These are phyloP conservation scores for Cryptococcus maquisensis DNA, from an alignment of 1,284 basidiomycete genomes.

Conservation along the genomic window DNA sequence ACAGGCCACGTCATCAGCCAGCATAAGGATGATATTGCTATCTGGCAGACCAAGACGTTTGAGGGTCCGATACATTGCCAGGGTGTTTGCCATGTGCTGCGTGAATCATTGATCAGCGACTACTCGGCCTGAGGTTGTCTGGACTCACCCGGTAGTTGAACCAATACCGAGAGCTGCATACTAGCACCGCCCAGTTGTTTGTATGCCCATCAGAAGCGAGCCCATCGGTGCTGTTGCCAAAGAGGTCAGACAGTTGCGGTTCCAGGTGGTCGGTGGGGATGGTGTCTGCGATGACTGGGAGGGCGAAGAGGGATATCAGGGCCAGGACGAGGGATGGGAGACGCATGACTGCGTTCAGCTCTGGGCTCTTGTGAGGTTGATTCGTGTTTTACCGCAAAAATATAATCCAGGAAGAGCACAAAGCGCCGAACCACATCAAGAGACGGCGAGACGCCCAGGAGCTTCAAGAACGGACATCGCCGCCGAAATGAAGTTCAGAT, in stretches of 20 bases:
- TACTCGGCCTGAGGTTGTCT: neutral
- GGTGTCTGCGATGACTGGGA: neutral
- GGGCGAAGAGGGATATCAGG: neutral
- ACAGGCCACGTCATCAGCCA: constrained; percentile 94
- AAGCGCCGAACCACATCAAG: too few species aligned
- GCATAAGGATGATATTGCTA: constrained; percentile 97
- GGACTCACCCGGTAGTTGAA: constrained; percentile 89
- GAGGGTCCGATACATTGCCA: constrained; percentile 98
- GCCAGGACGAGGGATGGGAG: neutral
- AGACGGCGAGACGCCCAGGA: too few species aligned
- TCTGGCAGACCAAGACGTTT: constrained; percentile 97
- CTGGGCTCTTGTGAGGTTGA: too few species aligned
- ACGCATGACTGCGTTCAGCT: neutral
- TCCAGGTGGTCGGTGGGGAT: constrained; percentile 9
- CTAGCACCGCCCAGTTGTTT: constrained; percentile 98
- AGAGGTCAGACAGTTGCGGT: constrained; percentile 19
- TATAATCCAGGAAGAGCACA: too few species aligned
- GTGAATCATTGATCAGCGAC: neutral
- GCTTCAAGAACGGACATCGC: too few species aligned
- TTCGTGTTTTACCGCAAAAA: too few species aligned
- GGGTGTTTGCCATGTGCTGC: constrained; percentile 94
- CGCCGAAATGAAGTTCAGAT: too few species aligned
- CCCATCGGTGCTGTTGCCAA: constrained; percentile 11
- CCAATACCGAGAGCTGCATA: constrained; percentile 92
- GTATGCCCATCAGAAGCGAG: constrained; percentile 57